Conservation (phyloP, 2,329 filamentous ascomycete genomes). For the Piedraia hortae region DNA sequence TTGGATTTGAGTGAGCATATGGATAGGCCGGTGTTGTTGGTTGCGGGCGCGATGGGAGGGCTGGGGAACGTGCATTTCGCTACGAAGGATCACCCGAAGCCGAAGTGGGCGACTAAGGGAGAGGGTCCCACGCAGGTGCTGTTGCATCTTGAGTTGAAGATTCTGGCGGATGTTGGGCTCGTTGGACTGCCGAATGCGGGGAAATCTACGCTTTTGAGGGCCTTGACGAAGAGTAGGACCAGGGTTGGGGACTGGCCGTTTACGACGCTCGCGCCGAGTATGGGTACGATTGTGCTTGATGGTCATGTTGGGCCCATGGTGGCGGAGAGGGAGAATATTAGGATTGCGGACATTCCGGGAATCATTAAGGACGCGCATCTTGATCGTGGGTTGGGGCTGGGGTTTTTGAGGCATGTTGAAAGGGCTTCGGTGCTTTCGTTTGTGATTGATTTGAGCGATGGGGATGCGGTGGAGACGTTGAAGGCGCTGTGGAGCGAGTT, state of each 20-base stretch:
- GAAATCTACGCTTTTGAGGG: conserved; percentile 73
- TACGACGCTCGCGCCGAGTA: conserved; percentile 81
- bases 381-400: conserved; percentile 70
- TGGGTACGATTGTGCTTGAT: conserved; percentile 84
- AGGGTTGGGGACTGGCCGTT: conserved; percentile 90
- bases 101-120: conserved; percentile 71
- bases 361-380: conserved; percentile 79
- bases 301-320: conserved; percentile 50
- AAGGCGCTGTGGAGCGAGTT: conserved; percentile 77
- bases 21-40: conserved; percentile 57
- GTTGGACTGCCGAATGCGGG: conserved; percentile 90
- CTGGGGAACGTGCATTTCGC: conserved; percentile 85
- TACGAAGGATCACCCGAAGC: conserved; percentile 42
- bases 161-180: conserved; percentile 80
- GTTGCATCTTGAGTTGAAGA: conserved; percentile 72
- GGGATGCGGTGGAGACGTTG: conserved; percentile 52
- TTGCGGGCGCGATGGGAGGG: conserved; percentile 67
- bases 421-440: conserved; percentile 81
- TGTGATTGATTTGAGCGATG: conserved; percentile 59
- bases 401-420: conserved; percentile 83
- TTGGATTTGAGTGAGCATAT: conserved; percentile 38
- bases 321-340: conserved; percentile 47
- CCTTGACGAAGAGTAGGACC: conserved; percentile 66
- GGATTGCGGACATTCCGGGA: conserved; percentile 84
- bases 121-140: conserved; percentile 52